Base-by-base conservation (phyloP, 2,329 filamentous ascomycete genomes). In the Fusarium ambrosium region DNA sequence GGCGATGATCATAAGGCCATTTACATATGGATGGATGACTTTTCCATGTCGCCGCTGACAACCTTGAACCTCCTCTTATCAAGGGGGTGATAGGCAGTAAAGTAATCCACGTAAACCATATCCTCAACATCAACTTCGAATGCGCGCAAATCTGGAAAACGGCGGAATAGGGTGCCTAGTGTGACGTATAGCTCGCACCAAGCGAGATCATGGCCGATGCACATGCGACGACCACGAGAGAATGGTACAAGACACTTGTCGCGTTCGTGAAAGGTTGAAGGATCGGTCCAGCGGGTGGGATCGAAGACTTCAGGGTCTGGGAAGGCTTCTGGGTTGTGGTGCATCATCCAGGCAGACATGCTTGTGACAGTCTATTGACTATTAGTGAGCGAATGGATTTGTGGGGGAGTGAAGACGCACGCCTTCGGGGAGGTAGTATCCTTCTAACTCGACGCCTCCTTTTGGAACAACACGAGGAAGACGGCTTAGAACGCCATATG, bases 311-410 rank as follows among this genome's bases (percentile, higher is more conserved):
- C 64, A 4, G 68, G 64, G 36, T 53, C n/a, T 10, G 64, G 67
- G 24, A 69, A 69, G 10, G 58, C 63, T 6, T 39, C 37, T 1
- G 63, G 27, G 20, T 62, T 39, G 9, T 59, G 67, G n/a, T 69
- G 63, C 67, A 69, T 69, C 67, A 69, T 69, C 63, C 58, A 69
- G n/a, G 67, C 66, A 20, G 63, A 66, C 67, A 62, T 69, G 58
- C 67, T 69, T 32, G 65, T 60, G 4, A 66, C 41, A 7, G 67
- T 53, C 67, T 69, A 0, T 4, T 4, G 1, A 0, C 5, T 27
- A 1, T 62, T 56, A 69, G 56, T 14, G 9, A 68, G 43, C 16
- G n/a, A 4, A 14, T 14, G 13, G 16, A 4, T 2, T n/a, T 32
- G n/a, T 37, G 4, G n/a, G 2, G 18, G 6, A 9, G 2, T 16